Evolutionary conservation across 2,329 filamentous ascomycete species (phyloP).

Genomic region (Sporothrix brasiliensis): DNA sequence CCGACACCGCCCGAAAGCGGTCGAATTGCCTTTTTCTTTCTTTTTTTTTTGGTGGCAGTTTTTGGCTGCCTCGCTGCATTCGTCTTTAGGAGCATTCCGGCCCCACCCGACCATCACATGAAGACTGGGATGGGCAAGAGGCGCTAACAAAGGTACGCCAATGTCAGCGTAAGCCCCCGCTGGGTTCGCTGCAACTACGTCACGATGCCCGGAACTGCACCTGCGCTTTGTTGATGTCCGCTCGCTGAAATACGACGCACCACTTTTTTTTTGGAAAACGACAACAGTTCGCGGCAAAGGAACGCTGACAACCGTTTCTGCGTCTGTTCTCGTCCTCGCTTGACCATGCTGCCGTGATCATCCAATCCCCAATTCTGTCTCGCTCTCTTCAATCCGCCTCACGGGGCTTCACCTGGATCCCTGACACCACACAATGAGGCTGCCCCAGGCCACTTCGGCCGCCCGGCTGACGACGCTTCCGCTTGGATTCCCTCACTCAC

Average conservation of each 20-base stretch:
- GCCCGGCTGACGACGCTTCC: neutral
- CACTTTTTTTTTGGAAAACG: no score
- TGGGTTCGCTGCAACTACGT: slow-evolving; percentile 31
- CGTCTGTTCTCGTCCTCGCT: neutral
- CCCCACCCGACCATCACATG: slow-evolving; percentile 25
- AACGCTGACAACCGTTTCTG: neutral
- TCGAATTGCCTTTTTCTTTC: neutral
- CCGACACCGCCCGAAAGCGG: slow-evolving; percentile 29
- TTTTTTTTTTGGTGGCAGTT: neutral
- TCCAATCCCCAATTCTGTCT: no score
- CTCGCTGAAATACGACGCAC: no score
- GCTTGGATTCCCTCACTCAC: neutral
- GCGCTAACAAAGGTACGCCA: slow-evolving; percentile 8
- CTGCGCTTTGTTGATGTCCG: slow-evolving; percentile 12
- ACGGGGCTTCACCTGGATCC: neutral
- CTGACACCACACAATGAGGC: slow-evolving; percentile 5
- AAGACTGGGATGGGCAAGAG: neutral
- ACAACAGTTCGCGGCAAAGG: no score
- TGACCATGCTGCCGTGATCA: slow-evolving; percentile 8
- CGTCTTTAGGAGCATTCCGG: slow-evolving; percentile 21
- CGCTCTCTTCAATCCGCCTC: neutral
- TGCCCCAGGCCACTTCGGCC: slow-evolving; percentile 18
- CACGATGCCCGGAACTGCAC: slow-evolving; percentile 12
- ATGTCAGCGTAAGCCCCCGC: slow-evolving; percentile 23
- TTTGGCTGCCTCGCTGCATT: neutral